Conservation (phyloP, 345 rosid species). For the Eucalyptus lansdowneana region DNA sequence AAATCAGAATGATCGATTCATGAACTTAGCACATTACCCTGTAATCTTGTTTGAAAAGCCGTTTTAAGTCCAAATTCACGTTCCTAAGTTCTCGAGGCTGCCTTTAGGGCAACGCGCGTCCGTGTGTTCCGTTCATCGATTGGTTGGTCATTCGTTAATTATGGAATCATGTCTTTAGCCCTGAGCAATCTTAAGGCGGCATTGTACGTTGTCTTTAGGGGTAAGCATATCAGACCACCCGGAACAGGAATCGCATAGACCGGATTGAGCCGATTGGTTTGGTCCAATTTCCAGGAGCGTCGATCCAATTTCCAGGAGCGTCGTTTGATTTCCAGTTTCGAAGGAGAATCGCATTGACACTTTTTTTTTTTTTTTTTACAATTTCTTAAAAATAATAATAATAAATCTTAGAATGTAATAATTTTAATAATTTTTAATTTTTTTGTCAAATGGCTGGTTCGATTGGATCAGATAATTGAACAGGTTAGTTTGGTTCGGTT, state of each 20-base stretch:
- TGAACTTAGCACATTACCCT: background rate
- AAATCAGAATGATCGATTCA: background rate
- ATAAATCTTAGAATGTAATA: no score
- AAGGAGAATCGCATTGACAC: fast-evolving
- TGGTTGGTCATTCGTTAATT: background rate
- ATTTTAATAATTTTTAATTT: no score
- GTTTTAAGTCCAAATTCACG: background rate
- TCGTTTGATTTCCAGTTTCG: fast-evolving
- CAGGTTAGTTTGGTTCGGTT: fast-evolving
- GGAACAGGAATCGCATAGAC: fast-evolving
- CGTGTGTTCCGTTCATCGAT: background rate
- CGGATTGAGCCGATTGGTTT: fast-evolving
- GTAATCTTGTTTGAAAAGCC: background rate
- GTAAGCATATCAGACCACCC: no score
- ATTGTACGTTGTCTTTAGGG: no score
- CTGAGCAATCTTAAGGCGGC: background rate
- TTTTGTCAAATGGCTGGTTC: fast-evolving
- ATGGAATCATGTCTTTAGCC: background rate
- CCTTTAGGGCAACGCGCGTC: background rate
- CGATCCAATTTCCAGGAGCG: fast-evolving
- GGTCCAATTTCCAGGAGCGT: fast-evolving
- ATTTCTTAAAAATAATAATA: no score
- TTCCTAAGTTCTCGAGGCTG: background rate
- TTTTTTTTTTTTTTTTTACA: no score
- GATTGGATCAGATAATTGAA: fast-evolving